phyloP scores from a whole-genome alignment of 2,329 filamentous ascomycete species.

The Diaporthe australafricana region DNA sequence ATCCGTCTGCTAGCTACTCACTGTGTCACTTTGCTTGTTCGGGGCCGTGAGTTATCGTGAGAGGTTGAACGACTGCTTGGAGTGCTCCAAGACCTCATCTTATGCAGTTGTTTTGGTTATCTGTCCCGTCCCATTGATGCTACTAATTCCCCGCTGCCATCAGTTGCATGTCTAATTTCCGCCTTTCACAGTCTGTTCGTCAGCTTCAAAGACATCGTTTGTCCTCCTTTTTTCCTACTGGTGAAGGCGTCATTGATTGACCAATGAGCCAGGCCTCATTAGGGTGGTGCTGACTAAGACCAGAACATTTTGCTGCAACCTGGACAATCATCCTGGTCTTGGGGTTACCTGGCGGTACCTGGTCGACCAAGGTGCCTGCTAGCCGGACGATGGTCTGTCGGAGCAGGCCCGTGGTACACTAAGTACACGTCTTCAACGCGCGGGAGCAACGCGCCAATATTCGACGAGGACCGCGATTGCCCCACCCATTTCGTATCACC shows the following conservation, averaged over 20 bases:
- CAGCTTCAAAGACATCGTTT: background rate
- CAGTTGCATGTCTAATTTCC: background rate
- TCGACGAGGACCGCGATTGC: constrained; percentile 31
- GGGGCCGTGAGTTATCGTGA: background rate
- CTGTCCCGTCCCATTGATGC: no score
- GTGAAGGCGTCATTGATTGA: constrained; percentile 20
- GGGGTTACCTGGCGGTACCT: background rate
- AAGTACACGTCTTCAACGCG: constrained; percentile 36
- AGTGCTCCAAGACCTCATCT: background rate
- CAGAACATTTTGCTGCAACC: background rate
- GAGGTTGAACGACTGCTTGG: background rate
- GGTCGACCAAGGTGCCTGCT: background rate
- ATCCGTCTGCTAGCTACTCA: background rate
- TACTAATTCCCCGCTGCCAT: background rate
- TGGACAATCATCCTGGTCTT: background rate
- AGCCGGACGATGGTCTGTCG: background rate
- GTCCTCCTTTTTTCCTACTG: background rate
- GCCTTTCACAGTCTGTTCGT: background rate
- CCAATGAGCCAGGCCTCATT: constrained; percentile 4
- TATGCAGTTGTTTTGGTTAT: background rate
- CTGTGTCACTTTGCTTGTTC: background rate
- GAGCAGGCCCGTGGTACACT: background rate
- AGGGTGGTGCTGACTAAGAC: constrained; percentile 32
- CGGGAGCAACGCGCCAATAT: constrained; percentile 31
- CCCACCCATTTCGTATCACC: constrained; percentile 31